Base-by-base conservation (phyloP, 352 stramenopile genomes). In the Globisporangium splendens region DNA sequence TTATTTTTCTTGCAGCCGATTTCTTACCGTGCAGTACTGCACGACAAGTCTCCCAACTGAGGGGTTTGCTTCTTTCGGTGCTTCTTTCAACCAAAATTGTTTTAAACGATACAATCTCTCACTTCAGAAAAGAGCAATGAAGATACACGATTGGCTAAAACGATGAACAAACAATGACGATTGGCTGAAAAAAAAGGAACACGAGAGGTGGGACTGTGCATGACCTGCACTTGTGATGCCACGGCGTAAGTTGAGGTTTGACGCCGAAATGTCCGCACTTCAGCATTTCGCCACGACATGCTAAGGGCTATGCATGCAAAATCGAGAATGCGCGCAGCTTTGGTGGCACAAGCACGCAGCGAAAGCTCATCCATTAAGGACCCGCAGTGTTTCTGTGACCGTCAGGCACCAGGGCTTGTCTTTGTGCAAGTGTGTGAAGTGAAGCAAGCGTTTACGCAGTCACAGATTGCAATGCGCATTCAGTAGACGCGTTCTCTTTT, bases 171-270 rank as follows among this genome's bases (percentile, higher is more conserved):
- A n/a, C 3, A 44, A n/a, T 18, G 1, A 11, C 20, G 28, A 48
- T 48, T 56, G 50, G 50, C 12, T 46, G 5, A 54, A 54, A 54
- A 21, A 43, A 54, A n/a, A 20, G 48, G 35, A 7, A 33, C 39
- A 39, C 31, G 15, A 33, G 18, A 35, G 46, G 54, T 46, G 56
- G 15, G 41, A 53, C 5, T 18, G 21, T 54, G 28, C 17, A 38
- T 50, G 50, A 56, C 35, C 35, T 57, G 28, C 50, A 38, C 33
- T 22, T 12, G 50, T 56, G 50, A 56, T 56, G 50, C 50, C 44
- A 39, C 46, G 38, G 17, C 46, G 50, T 56, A 55, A 10, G 20
- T 55, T 56, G 50, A 56, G 33, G 18, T 56, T 56, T 47, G 33
- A 15, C 12, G 17, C 13, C 10, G 17, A 44, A 44, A n/a, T 44